Base-by-base conservation (phyloP, 805 yeast species). In the Lipomyces orientalis region DNA sequence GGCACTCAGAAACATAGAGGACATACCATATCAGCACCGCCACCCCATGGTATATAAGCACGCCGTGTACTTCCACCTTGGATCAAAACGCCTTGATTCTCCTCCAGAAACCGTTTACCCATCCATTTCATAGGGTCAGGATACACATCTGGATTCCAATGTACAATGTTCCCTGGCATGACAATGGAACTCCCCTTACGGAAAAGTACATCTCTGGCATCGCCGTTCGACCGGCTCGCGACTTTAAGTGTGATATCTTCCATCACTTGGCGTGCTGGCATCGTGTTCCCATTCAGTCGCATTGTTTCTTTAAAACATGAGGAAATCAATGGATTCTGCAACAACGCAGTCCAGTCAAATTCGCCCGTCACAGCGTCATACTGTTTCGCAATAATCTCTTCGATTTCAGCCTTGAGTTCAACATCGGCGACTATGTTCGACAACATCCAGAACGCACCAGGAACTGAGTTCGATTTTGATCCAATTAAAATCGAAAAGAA, bases 101-200 rank as follows among this genome's bases (percentile, higher is more conserved):
- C 66, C 6, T 56, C 59, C 37, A 65, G 12, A 58, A 69, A 69
- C 14, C 72, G 43, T 10, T 62, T 54, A 25, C 62, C 66, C 14
- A 54, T 57, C 68, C 68, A 69, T n/a, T 52, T 39, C 63, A 43
- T 57, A 4, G 72, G 68, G 4, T 67, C 65, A 25, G 72, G 72
- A n/a, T 67, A 69, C 1, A 68, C 62, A 5, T 64, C 65, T 8
- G 62, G 43, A 55, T 68, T 70, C 70, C 67, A 67, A 39, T 68
- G 71, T 31, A 67, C 25, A 37, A 57, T 43, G 35, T 64, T 64
- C 31, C 54, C 51, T 25, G 60, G 52, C 16, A 67, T 55, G 54
- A 68, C 12, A 6, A 67, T 19, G 8, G 49, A 7, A 7, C 34
- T 31, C 5, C 34, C 34, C 2, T 7, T 6, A 0, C 31, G 31